phyloP scores from a whole-genome alignment of 2,329 filamentous ascomycete species.

The Penicillium sp. region DNA sequence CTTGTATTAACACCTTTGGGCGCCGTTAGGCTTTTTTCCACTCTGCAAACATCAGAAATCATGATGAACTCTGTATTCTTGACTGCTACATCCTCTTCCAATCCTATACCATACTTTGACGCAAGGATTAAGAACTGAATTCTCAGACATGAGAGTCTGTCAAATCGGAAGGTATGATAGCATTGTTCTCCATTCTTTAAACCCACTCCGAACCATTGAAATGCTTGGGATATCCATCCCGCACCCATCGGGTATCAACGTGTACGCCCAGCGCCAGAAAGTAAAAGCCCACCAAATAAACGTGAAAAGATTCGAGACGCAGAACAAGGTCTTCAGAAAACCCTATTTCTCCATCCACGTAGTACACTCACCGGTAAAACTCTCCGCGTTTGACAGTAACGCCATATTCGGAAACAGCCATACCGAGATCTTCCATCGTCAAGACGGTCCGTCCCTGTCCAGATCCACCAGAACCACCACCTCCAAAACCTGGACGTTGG shows the following conservation, averaged over 20 bases:
- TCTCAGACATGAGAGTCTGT: background rate
- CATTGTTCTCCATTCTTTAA: background rate
- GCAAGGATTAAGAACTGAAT: background rate
- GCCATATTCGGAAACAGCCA: slow-evolving; percentile 96
- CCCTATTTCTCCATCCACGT: background rate
- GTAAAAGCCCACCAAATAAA: background rate
- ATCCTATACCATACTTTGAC: background rate
- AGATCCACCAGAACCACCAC: slow-evolving; percentile 82
- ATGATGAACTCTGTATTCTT: background rate
- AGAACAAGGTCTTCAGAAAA: background rate
- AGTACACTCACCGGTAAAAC: slow-evolving; percentile 74
- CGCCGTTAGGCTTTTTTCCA: background rate
- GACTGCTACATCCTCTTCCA: background rate
- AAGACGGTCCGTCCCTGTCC: slow-evolving; percentile 85
- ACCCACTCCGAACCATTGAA: background rate
- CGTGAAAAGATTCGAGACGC: slow-evolving; percentile 1
- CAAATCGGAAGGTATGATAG: background rate
- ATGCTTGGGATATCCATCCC: slow-evolving; percentile 2
- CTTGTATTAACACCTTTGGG: background rate
- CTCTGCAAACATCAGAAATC: background rate
- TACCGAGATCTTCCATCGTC: slow-evolving; percentile 97
- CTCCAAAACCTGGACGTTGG: slow-evolving; percentile 77
- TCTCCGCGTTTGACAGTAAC: slow-evolving; percentile 97
- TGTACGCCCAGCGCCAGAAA: slow-evolving; percentile 17
- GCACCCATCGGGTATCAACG: slow-evolving; percentile 1